phyloP scores from a whole-genome alignment of 148 eudicot species.

The Fagopyrum homotropicum region DNA sequence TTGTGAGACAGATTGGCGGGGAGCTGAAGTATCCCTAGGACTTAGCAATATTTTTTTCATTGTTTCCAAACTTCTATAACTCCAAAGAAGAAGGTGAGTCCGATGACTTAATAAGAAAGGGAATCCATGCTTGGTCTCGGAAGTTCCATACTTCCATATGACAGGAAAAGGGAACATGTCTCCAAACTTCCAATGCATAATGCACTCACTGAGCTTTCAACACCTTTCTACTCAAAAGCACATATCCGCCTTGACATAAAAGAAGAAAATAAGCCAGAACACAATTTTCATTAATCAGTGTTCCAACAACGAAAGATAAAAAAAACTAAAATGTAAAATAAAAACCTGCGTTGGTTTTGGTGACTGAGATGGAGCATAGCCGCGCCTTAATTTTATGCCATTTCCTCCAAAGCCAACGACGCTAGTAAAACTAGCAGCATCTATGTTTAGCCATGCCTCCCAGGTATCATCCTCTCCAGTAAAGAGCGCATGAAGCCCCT shows the following conservation, averaged over 20 bases:
- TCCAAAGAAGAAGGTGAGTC: not conserved
- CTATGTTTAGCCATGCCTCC: constrained; percentile 92
- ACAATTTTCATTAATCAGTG: not conserved
- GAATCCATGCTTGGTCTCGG: not conserved
- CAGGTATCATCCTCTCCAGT: constrained; percentile 96
- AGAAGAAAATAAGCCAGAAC: not conserved
- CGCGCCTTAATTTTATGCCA: constrained; percentile 78
- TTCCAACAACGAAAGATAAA: not conserved
- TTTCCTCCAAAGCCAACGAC: constrained; percentile 59
- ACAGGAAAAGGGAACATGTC: not conserved
- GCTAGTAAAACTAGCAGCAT: constrained; percentile 70
- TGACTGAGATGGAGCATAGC: constrained; percentile 82
- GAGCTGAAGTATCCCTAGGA: not conserved
- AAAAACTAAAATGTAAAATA: not conserved
- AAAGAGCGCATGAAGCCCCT: constrained; percentile 91
- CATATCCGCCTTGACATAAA: not conserved
- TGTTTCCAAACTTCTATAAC: not conserved
- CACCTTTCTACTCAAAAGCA: not conserved
- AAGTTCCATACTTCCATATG: not conserved
- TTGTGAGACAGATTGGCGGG: not conserved
- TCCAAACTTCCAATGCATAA: not conserved
- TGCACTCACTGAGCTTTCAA: not conserved
- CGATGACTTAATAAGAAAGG: not conserved
- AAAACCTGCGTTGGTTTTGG: constrained; percentile 87
- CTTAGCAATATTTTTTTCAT: not conserved